Conservation (phyloP, 192 early-diverging fungal genomes). For the Backusella macrospora region DNA sequence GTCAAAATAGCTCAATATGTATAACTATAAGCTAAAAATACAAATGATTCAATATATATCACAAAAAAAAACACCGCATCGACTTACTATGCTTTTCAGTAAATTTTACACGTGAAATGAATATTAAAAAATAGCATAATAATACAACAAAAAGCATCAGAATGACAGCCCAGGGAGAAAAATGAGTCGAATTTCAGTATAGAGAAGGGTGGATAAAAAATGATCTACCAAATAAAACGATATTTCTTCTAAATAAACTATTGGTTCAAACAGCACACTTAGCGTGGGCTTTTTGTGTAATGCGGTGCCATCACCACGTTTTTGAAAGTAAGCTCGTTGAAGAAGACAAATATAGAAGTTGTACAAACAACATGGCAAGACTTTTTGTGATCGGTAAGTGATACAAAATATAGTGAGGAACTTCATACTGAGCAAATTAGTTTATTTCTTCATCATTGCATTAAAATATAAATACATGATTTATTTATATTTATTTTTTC, state of each 20-base stretch:
- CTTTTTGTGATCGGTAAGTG: background rate
- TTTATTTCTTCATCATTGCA: conserved; percentile 5
- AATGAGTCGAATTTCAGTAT: background rate
- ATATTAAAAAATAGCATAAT: background rate
- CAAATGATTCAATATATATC: background rate
- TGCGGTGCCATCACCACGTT: conserved; percentile 2
- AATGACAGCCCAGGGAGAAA: background rate
- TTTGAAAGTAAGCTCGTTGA: conserved; percentile 3
- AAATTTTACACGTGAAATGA: background rate
- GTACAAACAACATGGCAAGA: conserved; percentile 9
- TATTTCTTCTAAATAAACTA: background rate
- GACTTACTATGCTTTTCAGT: background rate
- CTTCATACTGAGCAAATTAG: background rate
- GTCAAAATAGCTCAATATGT: background rate
- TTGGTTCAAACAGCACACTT: background rate
- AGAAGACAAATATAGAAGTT: background rate
- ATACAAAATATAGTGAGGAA: background rate
- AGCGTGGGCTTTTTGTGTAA: conserved; percentile 1
- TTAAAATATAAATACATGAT: background rate
- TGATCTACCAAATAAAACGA: conserved; percentile 1
- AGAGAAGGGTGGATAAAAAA: background rate
- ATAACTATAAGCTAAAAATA: background rate
- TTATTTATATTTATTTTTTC: background rate
- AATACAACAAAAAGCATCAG: background rate
- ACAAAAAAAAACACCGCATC: background rate